Evolutionary conservation across 257 asterid genomes (phyloP).

Genomic region (Rhazya stricta): DNA sequence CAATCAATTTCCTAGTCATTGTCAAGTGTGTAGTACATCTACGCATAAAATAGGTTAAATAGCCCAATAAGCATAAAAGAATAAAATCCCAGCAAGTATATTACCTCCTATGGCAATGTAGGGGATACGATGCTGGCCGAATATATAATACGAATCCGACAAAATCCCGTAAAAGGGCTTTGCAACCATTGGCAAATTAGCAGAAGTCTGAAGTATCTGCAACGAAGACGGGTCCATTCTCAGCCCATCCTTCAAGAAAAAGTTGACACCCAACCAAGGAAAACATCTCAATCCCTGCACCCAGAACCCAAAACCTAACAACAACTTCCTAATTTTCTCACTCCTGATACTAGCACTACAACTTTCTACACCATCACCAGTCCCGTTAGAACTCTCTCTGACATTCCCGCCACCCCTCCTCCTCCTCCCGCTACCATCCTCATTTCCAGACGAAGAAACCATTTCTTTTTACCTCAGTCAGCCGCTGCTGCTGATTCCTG

Average conservation of each 20-base stretch:
- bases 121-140: constrained; percentile 92
- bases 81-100: not conserved
- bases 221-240: constrained; percentile 73
- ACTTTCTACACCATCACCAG: not conserved
- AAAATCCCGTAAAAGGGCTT: constrained; percentile 81
- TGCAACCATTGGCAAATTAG: constrained; percentile 92
- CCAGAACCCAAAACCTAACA: constrained; percentile 78
- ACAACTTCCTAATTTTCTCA: constrained; percentile 44
- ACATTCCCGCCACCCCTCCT: constrained; percentile 9
- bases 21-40: not conserved
- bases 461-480: not conserved
- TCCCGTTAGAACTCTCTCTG: not conserved
- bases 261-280: constrained; percentile 92
- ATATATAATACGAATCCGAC: constrained; percentile 79
- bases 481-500: not conserved
- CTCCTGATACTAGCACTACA: not conserved
- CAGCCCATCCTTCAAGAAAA: constrained; percentile 84
- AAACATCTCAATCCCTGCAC: constrained; percentile 94
- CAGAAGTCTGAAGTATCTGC: constrained; percentile 88
- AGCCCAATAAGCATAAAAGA: not conserved
- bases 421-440: constrained; percentile 21
- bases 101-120: constrained; percentile 75
- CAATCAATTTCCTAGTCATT: not conserved
- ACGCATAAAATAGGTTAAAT: not conserved
- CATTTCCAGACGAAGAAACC: constrained; percentile 18